Evolutionary conservation across 768 basidiomycete genomes (phyloP), one percentile per base, ranked within the genome.

Genomic region (Hortiboletus campestris): DNA sequence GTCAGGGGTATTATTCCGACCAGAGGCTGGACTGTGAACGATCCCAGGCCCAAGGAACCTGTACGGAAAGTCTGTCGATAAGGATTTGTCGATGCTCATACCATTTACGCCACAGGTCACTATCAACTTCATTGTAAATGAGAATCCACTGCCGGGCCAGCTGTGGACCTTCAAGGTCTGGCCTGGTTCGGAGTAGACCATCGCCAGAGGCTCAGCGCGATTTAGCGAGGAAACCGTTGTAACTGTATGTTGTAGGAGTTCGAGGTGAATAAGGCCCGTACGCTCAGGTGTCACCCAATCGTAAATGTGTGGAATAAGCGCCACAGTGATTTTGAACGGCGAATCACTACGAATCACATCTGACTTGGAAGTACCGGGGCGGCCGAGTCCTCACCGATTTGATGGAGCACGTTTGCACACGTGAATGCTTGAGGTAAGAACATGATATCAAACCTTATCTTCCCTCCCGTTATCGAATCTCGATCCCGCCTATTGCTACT

Each of bases 31-130:
- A 45, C 39, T 40, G 10, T 40, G 19, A 11, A 19, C 8, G 2
- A 20, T 20, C 39, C 19, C 19, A 4, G 0, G 8, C 17, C 17
- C 17, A 9, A 31, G 6, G 3, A 3, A 12, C 29, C 9, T 29
- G 43, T 44, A 17, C 43, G 43, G 25, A 44, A 14, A 44, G 7
- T 44, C 9, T 44, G 10, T 29, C 9, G 28, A 44, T 11, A 14
- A 17, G 4, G 7, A n/a, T n/a, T 11, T 34, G 56, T 63, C 0
- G 60, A 67, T 46, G 39, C 12, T 40, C 9, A 40, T 11, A 20
- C 10, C 6, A 4, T 20, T 40, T 20, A 11, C 11, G 39, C 19
- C 4, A 39, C n/a, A 39, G 38, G n/a, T 39, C 10, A 11, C n/a
- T 39, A 1, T 39, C 38, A 4, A 39, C 39, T 6, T 20, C n/a